These are phyloP conservation scores for Medicago lupulina DNA, from an alignment of 306 rosid genomes.

Conservation along the genomic window DNA sequence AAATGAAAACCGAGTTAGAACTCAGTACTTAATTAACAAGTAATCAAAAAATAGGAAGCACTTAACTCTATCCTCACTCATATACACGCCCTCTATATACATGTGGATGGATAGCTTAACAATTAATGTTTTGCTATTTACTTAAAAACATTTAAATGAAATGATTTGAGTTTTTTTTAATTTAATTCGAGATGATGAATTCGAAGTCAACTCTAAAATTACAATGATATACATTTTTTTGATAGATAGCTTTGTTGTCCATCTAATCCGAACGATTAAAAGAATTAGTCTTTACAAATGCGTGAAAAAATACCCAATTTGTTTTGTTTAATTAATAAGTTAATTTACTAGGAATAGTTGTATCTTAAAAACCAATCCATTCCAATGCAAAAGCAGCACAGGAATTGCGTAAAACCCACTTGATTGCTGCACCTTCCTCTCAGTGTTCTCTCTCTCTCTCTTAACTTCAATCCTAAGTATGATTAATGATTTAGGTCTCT, in stretches of 20 bases:
- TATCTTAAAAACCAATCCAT: slow-evolving; percentile 89
- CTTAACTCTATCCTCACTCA: slow-evolving; percentile 39
- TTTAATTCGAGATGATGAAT: too few relatives aligned
- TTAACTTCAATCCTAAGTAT: slow-evolving; percentile 89
- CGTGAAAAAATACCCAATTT: not conserved
- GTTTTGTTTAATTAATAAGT: not conserved
- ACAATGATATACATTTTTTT: too few relatives aligned
- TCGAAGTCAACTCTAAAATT: too few relatives aligned
- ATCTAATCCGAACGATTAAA: too few relatives aligned
- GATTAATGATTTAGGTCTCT: slow-evolving; percentile 49
- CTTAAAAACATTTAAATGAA: too few relatives aligned
- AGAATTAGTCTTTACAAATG: too few relatives aligned
- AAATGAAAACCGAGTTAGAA: not conserved
- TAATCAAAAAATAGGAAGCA: slow-evolving; percentile 14
- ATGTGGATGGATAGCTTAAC: not conserved
- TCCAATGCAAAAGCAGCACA: slow-evolving; percentile 70
- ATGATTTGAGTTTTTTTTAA: too few relatives aligned
- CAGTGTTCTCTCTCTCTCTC: slow-evolving; percentile 43
- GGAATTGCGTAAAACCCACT: slow-evolving; percentile 96
- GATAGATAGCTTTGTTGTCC: too few relatives aligned
- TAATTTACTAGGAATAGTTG: slow-evolving; percentile 50
- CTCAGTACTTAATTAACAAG: slow-evolving; percentile 29
- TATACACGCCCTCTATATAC: slow-evolving; percentile 36
- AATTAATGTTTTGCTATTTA: not conserved
- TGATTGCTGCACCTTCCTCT: slow-evolving; percentile 78